Evolutionary conservation across 768 basidiomycete species (phyloP), one percentile per base, ranked within the genome.

Genomic region (Leccinellum albellum): DNA sequence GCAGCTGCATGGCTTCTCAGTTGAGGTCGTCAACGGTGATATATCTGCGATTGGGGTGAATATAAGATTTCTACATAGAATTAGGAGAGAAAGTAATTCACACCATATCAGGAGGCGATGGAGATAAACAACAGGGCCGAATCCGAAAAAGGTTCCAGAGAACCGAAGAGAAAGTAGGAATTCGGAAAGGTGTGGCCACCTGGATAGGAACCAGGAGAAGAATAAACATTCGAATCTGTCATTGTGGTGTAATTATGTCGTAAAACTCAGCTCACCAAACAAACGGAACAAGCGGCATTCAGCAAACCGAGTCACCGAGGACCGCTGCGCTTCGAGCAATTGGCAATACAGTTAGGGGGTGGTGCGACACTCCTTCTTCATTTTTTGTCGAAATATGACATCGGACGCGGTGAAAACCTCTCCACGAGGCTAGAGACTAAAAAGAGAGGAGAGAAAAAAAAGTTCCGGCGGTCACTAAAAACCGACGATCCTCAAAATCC

Each of bases 211-310:
- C 29, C 31, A 51, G 49, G 35, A 37, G 58, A 60, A 66, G 58
- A 32, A 37, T 53, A 32, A 40, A 37, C 37, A 42, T 53, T 56
- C 57, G 53, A 57, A 66, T 54, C 26, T 42, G 69, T 61, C 67
- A 62, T 51, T 48, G 52, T 67, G 53, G 17, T 62, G 70, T 73
- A 63, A 73, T 63, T n/a, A 65, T 72, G 56, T 64, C 70, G 69
- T 68, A 73, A 73, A 68, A 60, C 24, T 61, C 26, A 57, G 50
- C 69, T 63, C 62, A 68, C 58, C 55, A 53, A 37, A 61, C 52
- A 54, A 50, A 55, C 52, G 61, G 62, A 71, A 61, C 58, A 58
- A 24, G 59, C 54, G 65, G 61, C 46, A 54, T 53, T 48, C 50
- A 55, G 49, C 15, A 33, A 32, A 42, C 40, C 20, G 40, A 40